A percentile compares a stretch with the other conserved stretches of the same genome.
phyloP scores from a whole-genome alignment of 164 flowering plant genomes.

The Buxus sempervirens region DNA sequence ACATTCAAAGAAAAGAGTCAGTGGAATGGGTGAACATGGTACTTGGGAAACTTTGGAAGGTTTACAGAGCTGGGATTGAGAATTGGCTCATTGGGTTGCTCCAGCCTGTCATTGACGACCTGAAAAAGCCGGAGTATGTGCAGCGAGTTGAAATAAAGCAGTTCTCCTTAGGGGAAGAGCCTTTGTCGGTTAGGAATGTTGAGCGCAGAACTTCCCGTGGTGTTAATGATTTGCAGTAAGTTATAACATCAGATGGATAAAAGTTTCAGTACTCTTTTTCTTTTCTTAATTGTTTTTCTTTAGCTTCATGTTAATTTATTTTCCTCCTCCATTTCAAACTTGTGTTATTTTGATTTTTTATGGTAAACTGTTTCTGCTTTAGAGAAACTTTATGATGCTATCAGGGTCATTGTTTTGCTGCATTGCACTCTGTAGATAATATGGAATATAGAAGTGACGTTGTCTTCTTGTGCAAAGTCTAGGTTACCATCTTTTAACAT shows the following conservation, averaged over 20 bases:
- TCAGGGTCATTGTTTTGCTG: no score
- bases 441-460: no score
- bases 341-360: neutral
- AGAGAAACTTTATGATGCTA: no score
- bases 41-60: constrained; percentile 95
- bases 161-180: constrained; percentile 91
- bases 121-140: constrained; percentile 90
- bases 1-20: constrained; percentile 90
- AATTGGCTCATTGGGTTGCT: constrained; percentile 89
- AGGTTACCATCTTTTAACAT: no score
- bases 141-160: constrained; percentile 92
- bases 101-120: constrained; percentile 89
- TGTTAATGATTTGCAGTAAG: constrained; percentile 93
- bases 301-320: neutral
- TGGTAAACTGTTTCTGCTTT: no score
- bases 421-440: no score
- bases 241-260: constrained; percentile 6
- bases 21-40: constrained; percentile 99
- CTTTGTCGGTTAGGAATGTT: constrained; percentile 83
- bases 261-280: neutral
- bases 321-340: neutral
- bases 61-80: constrained; percentile 77
- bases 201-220: constrained; percentile 93
- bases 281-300: neutral
- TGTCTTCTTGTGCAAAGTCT: no score